A percentile compares a stretch with the other conserved stretches of the same genome.
Evolutionary conservation across 192 early-diverging fungal genomes (phyloP).

Genomic region (Geranomyces variabilis): DNA sequence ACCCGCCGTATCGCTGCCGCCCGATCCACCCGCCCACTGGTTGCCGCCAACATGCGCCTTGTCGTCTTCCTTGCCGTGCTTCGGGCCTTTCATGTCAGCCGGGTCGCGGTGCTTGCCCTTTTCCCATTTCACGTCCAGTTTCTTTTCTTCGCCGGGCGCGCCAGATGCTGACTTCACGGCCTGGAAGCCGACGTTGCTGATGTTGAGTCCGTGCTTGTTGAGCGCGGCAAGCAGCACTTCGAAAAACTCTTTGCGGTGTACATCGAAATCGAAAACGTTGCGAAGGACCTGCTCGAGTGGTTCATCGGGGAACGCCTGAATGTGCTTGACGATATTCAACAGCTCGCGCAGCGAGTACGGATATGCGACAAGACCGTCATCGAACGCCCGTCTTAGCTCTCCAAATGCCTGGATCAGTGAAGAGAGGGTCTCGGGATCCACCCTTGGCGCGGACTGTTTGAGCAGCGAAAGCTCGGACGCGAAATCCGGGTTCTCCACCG

Average conservation of each 20-base stretch:
- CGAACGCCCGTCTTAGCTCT: constrained; percentile 69
- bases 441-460: constrained; percentile 69
- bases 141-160: constrained; percentile 9
- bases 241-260: constrained; percentile 44
- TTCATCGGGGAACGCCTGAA: constrained; percentile 73
- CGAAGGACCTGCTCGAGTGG: constrained; percentile 68
- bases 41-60: constrained; percentile 52
- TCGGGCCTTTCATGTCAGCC: constrained; percentile 33
- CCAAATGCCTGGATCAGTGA: constrained; percentile 73
- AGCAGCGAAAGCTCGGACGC: constrained; percentile 74
- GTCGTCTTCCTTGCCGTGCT: constrained; percentile 51
- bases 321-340: constrained; percentile 76
- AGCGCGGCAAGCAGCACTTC: constrained; percentile 37
- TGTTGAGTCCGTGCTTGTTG: constrained; percentile 35
- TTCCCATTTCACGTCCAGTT: constrained; percentile 33
- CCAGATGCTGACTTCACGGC: constrained; percentile 21
- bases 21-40: constrained; percentile 50
- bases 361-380: constrained; percentile 77
- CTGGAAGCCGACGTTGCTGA: constrained; percentile 20
- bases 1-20: constrained; percentile 52
- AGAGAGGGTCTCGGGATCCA: constrained; percentile 66
- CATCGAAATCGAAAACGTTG: constrained; percentile 86
- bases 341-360: constrained; percentile 83
- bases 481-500: constrained; percentile 78
- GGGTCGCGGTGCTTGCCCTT: constrained; percentile 26